These are phyloP conservation scores for Chalciporus chontae DNA, from an alignment of 768 basidiomycete species.

Conservation along the genomic window DNA sequence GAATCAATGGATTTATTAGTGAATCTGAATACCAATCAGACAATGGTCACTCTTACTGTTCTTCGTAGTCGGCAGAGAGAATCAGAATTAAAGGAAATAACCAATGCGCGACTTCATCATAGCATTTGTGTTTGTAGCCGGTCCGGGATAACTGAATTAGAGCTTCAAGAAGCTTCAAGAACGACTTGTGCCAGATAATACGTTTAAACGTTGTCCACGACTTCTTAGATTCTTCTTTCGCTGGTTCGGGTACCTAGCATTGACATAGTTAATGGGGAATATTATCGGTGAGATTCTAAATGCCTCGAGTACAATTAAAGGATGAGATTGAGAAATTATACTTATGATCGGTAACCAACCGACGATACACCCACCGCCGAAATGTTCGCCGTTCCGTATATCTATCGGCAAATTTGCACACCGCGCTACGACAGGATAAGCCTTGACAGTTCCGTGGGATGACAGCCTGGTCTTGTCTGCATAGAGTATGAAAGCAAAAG, in stretches of 20 bases:
- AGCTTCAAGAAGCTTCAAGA: constrained; percentile 29
- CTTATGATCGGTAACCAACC: no score
- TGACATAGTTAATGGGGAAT: background rate
- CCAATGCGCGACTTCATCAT: constrained; percentile 19
- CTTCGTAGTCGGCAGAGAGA: constrained; percentile 42
- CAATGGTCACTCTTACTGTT: constrained; percentile 35
- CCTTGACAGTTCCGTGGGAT: constrained; percentile 13
- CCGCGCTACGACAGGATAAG: constrained; percentile 15
- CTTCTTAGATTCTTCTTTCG: constrained; percentile 27
- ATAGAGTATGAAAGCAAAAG: constrained; percentile 12
- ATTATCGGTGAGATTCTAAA: no score
- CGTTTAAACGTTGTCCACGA: constrained; percentile 32
- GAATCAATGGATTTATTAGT: background rate
- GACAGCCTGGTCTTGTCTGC: constrained; percentile 20
- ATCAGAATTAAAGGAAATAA: constrained; percentile 39
- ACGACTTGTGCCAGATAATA: constrained; percentile 37
- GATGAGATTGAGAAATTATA: no score
- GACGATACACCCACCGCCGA: constrained; percentile 11
- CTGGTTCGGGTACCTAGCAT: constrained; percentile 32
- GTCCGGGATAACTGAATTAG: constrained; percentile 15
- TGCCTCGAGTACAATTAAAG: no score
- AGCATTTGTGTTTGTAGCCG: constrained; percentile 25
- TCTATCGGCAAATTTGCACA: constrained; percentile 12
- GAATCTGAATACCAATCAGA: background rate
- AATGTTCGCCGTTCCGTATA: constrained; percentile 10